These are phyloP conservation scores for Lophiostoma macrostomum DNA, from an alignment of 495 filamentous ascomycete species.

Conservation along the genomic window DNA sequence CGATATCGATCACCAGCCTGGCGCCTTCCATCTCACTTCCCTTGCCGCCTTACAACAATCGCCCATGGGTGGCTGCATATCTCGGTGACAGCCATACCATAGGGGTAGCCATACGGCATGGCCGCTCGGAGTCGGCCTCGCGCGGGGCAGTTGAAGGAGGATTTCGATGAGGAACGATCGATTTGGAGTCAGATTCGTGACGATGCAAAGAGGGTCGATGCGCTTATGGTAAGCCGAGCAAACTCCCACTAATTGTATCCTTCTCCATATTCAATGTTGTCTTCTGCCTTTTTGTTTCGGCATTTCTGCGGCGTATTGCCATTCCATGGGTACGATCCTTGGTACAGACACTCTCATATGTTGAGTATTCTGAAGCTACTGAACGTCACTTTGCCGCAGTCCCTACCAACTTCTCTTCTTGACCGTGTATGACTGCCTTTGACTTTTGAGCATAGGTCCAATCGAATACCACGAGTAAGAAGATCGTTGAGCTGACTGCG, in stretches of 20 bases:
- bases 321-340: too few species aligned
- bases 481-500: conserved; percentile 55
- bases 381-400: too few species aligned
- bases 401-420: not conserved
- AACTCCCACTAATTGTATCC: too few species aligned
- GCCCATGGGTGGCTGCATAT: not conserved
- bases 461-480: conserved; percentile 45
- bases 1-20: not conserved
- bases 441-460: conserved; percentile 37
- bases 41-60: not conserved
- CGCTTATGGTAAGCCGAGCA: conserved; percentile 38
- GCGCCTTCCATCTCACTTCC: not conserved
- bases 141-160: conserved; percentile 45
- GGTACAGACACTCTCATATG: too few species aligned
- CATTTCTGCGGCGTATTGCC: too few species aligned
- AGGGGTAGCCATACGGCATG: conserved; percentile 33
- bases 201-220: conserved; percentile 47
- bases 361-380: too few species aligned
- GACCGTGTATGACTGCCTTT: not conserved
- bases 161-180: conserved; percentile 57
- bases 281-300: too few species aligned
- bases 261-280: too few species aligned
- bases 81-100: too few species aligned
- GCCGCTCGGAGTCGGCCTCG: conserved; percentile 45
- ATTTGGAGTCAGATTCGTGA: conserved; percentile 63